phyloP scores from a whole-genome alignment of 768 basidiomycete genomes.

The Paxillus ammoniavirescens region DNA sequence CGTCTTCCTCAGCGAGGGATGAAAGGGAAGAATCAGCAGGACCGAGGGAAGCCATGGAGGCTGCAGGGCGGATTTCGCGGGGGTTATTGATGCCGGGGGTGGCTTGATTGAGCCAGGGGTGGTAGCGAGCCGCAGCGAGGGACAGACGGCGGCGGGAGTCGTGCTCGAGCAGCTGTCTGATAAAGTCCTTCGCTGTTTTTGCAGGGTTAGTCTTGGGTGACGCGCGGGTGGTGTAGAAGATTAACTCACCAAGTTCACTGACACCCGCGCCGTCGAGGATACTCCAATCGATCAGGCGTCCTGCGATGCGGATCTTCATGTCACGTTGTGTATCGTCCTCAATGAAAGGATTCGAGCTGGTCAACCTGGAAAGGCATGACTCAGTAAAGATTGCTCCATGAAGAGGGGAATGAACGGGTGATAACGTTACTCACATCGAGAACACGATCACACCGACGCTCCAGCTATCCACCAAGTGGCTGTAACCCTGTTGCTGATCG shows the following conservation, averaged over 20 bases:
- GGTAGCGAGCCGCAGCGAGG: constrained; percentile 61
- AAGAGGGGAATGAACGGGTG: not conserved
- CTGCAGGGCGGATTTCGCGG: constrained; percentile 1
- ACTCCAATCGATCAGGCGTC: constrained; percentile 62
- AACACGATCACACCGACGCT: constrained; percentile 94
- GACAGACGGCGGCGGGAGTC: constrained; percentile 71
- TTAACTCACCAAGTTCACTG: constrained; percentile 45
- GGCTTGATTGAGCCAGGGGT: constrained; percentile 66
- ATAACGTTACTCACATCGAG: constrained; percentile 62
- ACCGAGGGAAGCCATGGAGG: constrained; percentile 10
- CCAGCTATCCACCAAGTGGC: constrained; percentile 92
- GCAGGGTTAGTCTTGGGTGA: constrained; percentile 19
- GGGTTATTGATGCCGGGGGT: not conserved
- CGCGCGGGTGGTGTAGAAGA: not conserved
- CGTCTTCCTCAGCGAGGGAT: constrained; percentile 22
- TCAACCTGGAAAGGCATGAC: constrained; percentile 50
- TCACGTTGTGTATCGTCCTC: constrained; percentile 65
- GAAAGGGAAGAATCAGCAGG: constrained; percentile 19
- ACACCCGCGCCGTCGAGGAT: constrained; percentile 40
- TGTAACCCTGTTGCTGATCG: constrained; percentile 65
- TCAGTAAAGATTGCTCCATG: not conserved
- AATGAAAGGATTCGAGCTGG: constrained; percentile 75
- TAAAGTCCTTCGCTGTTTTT: constrained; percentile 63
- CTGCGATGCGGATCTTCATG: constrained; percentile 58
- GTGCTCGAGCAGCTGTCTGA: constrained; percentile 59